Evolutionary conservation across 2,329 filamentous ascomycete species (phyloP), one percentile per base, ranked within the genome.

Genomic region (Penicillium sp.): DNA sequence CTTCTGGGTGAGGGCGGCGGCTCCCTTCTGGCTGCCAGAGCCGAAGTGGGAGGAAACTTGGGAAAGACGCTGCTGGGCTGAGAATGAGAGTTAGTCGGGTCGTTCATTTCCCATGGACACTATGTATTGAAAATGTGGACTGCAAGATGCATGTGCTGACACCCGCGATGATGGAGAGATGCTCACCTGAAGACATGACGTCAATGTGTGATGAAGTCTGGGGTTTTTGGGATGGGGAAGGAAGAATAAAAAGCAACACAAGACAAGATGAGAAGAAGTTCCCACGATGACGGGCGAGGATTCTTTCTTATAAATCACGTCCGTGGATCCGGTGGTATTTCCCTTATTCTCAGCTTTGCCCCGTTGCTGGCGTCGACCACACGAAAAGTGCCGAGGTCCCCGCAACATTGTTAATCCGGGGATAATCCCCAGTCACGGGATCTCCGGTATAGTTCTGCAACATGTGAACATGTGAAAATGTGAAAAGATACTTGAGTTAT

Each of bases 31-130:
- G 64, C 69, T 67, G 42, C 70, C 68, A n/a, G 79, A 74, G 61
- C 78, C 75, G 67, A 88, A 78, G 73, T 89, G 86, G 67, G 82
- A 82, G 58, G 82, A 79, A 63, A 89, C 84, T 75, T 88, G 85
- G 62, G 80, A 81, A 54, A 89, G 83, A 70, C 86, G 85, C 68
- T 85, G 82, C 71, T 85, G 82, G 64, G 84, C 85, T 86, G 30
- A 70, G 13, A 65, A 62, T 3, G 24, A 30, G 15, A 26, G 40
- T 67, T 60, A 67, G 65, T 17, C 26, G 6, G 1, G n/a, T 37
- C 30, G 49, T 53, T 6, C 13, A 8, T 15, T 6, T 38, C 10
- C 30, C 17, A 37, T 5, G 50, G 30, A 13, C 15, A 5, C 19
- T 38, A 38, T 37, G n/a, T n/a, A n/a, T 37, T 5, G 2, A 26